Base-by-base conservation (phyloP, 2,329 filamentous ascomycete genomes). In the Pseudogymnoascus sp. region DNA sequence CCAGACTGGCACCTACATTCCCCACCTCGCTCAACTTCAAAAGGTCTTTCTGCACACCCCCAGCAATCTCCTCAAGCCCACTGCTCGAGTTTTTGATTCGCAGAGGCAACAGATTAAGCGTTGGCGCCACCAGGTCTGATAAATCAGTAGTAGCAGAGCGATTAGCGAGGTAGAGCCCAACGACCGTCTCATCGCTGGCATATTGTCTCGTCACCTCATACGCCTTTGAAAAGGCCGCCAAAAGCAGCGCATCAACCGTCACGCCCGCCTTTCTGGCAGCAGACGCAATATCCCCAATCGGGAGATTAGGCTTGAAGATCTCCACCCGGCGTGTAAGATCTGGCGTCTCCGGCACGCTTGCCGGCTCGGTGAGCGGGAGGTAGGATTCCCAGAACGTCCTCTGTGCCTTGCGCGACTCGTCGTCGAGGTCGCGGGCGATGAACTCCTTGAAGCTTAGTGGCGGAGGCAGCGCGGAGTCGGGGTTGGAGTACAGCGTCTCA, bases 111-210 rank as follows among this genome's bases (percentile, higher is more conserved):
- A 97, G 79, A 67, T 89, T 93, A 19, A 97, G 79, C 0, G 90
- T 95, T 0, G 93, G 92, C 33, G 85, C 86, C 0, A 81, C 68
- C 1, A 83, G 76, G 1, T 82, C 76, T 1, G 85, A 72, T 2
- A 80, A 76, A 2, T 81, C 76, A 7, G 81, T 74, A 21, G 78
- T 76, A 10, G 82, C 77, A 0, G 82, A 80, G 61, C 91, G 83
- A 72, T 96, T 96, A 44, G 91, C 90, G 7, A 96, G 82, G 73
- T 96, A 97, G 21, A 96, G 75, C 1, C 92, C 93, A 61, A 96
- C 81, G 0, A 91, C 76, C 1, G 90, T 74, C 40, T 83, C 77
- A 5, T 70, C 59, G 31, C 67, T 70, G 50, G 37, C 42, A 14
- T 38, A 6, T 13, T 37, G 21, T 60, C 2, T 64, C 7, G 4